These are phyloP conservation scores for Aspergillus biplanus DNA, from an alignment of 495 filamentous ascomycete genomes.

Conservation along the genomic window DNA sequence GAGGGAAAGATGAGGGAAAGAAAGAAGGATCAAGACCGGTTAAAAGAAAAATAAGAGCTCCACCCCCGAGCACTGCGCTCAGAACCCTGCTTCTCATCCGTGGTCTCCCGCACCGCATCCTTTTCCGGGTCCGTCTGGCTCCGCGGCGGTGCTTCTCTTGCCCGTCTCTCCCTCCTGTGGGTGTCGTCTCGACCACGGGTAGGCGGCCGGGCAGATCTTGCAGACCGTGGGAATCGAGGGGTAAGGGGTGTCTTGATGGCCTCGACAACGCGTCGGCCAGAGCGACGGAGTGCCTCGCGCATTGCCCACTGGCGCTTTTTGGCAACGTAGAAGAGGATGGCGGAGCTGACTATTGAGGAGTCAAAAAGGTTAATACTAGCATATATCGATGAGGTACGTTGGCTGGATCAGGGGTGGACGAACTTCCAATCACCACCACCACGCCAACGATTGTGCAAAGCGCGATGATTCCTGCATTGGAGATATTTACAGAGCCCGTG, in stretches of 20 bases:
- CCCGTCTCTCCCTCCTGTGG: neutral
- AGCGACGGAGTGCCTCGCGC: slow-evolving; percentile 48
- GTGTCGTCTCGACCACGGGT: neutral
- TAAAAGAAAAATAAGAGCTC: slow-evolving; percentile 21
- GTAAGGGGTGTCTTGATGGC: slow-evolving; percentile 34
- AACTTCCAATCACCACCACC: slow-evolving; percentile 33
- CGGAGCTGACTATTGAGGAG: slow-evolving; percentile 40
- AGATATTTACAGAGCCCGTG: slow-evolving; percentile 20
- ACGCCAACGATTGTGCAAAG: slow-evolving; percentile 31
- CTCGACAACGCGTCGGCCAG: slow-evolving; percentile 46
- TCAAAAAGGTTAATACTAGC: neutral
- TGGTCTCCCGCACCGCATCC: slow-evolving; percentile 13
- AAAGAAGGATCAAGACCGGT: slow-evolving; percentile 1
- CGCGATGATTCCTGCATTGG: slow-evolving; percentile 27
- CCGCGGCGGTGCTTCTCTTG: neutral
- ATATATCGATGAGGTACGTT: neutral
- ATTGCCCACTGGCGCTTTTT: slow-evolving; percentile 58
- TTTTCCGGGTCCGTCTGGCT: slow-evolving; percentile 21
- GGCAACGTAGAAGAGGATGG: slow-evolving; percentile 53
- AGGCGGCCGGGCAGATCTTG: slow-evolving; percentile 15
- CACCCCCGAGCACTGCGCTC: slow-evolving; percentile 12
- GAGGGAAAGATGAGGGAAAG: neutral
- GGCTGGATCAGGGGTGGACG: slow-evolving; percentile 7
- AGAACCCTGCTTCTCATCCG: slow-evolving; percentile 5
- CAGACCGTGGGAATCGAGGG: slow-evolving; percentile 25